Conservation (phyloP, 768 basidiomycete species). For the Trametes sanguinea region DNA sequence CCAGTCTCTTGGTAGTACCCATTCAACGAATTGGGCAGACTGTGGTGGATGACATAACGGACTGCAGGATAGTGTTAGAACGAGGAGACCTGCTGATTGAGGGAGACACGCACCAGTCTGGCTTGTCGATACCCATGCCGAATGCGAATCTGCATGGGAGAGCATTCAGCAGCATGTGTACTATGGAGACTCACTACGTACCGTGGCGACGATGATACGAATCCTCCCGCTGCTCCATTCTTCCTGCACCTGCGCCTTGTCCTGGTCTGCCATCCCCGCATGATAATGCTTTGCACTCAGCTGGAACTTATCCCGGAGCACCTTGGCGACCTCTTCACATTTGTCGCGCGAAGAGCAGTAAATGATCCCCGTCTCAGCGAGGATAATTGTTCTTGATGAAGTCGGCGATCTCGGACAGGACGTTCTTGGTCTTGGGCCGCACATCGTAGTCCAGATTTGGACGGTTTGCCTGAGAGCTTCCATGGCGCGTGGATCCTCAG, state of each 20-base stretch:
- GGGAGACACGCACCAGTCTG: constrained; percentile 54
- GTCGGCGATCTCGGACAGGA: constrained; percentile 58
- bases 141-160: constrained; percentile 74
- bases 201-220: constrained; percentile 91
- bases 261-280: constrained; percentile 66
- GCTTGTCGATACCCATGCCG: constrained; percentile 96
- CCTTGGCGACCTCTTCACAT: constrained; percentile 80
- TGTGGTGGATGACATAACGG: constrained; percentile 89
- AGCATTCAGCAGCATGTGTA: neutral
- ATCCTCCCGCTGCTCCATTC: constrained; percentile 76
- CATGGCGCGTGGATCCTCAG: constrained; percentile 62
- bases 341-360: constrained; percentile 73
- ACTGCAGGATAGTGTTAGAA: constrained; percentile 46
- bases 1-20: constrained; percentile 97
- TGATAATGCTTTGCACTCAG: constrained; percentile 82
- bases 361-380: constrained; percentile 75
- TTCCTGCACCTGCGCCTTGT: constrained; percentile 61
- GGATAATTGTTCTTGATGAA: constrained; percentile 65
- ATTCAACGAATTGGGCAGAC: constrained; percentile 80
- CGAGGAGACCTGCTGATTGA: neutral
- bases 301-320: constrained; percentile 56
- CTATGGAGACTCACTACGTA: constrained; percentile 32
- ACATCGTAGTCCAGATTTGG: constrained; percentile 84
- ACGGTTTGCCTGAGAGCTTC: constrained; percentile 90
- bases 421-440: constrained; percentile 45